These are phyloP conservation scores for Ophiostoma pallidulum DNA, from an alignment of 2,329 filamentous ascomycete genomes.

Conservation along the genomic window DNA sequence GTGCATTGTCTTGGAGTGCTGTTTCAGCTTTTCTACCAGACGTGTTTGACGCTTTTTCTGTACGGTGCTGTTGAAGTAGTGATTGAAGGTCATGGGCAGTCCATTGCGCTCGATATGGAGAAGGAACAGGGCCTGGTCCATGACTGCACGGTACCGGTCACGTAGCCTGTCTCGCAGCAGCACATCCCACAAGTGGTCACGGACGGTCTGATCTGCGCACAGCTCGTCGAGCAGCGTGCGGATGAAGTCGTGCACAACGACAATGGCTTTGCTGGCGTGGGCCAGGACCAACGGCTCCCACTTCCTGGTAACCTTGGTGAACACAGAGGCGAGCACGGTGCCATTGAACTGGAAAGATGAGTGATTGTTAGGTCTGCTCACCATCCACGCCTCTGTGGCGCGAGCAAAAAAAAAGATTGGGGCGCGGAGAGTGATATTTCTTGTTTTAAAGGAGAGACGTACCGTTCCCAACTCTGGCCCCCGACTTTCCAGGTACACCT, in stretches of 20 bases:
- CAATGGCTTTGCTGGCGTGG: conserved; percentile 43
- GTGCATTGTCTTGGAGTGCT: too few species aligned
- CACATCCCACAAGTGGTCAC: conserved; percentile 30
- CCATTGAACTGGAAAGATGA: conserved; percentile 26
- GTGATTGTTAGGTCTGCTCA: conserved; percentile 21
- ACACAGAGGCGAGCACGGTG: conserved; percentile 33
- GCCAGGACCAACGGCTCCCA: conserved; percentile 40
- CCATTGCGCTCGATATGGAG: conserved; percentile 40
- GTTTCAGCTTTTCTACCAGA: not conserved
- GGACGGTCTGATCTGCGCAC: conserved; percentile 35
- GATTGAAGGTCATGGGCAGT: conserved; percentile 41
- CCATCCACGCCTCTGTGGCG: not conserved
- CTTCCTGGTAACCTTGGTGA: conserved; percentile 44
- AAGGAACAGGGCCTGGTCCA: conserved; percentile 41
- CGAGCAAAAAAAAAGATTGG: not conserved
- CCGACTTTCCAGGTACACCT: conserved; percentile 34
- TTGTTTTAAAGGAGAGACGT: conserved; percentile 27
- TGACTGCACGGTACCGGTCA: conserved; percentile 35
- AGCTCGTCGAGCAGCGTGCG: conserved; percentile 29
- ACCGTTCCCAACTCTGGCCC: conserved; percentile 46
- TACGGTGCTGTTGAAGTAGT: conserved; percentile 38
- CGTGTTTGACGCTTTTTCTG: conserved; percentile 21
- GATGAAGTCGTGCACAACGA: conserved; percentile 45
- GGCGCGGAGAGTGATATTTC: too few species aligned
- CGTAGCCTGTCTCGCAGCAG: conserved; percentile 39